Base-by-base conservation (phyloP, 2,329 filamentous ascomycete genomes). In the Neurospora sp. region DNA sequence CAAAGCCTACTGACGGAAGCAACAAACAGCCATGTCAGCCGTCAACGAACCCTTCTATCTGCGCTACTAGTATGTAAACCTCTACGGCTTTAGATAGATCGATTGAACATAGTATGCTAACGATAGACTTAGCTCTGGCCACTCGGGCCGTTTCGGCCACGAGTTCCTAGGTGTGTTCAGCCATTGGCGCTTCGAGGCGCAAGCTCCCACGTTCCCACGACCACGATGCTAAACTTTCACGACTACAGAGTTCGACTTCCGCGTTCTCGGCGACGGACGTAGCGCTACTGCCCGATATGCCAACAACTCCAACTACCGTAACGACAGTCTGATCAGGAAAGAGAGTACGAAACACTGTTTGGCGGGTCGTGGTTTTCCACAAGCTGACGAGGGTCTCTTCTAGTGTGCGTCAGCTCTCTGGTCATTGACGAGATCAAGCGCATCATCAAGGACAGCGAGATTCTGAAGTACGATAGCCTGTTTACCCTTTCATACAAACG, bases 301-400 rank as follows among this genome's bases (percentile, higher is more conserved):
- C 74, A 99, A 99, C 86, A 99, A 99, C 82, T 98, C 95, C 70
- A 99, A 99, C 83, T 99, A 99, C 83, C 90, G 96, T 78, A 99
- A 99, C 82, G 96, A 99, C 80, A 97, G 94, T 73, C 84, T 99
- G 76, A 99, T 99, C 78, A 91, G 96, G 74, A 99, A 99, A 94
- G 96, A 99, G 85, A 99, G 96, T 97, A 85, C 76, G 93, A 81
- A 4, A 10, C 13, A 17, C 33, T 36, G 19, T n/a, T 39, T 11
- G 9, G 13, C 23, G 36, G 15, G 19, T 11, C 28, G 11, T 13
- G 39, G 58, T 40, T 67, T 36, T 70, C 39, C 69, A 67, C 38
- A 9, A 62, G 40, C 46, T 67, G 38, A 40, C 38, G 28, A 23
- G 23, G 19, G 8, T 17, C 38, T 23, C 23, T 5, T 58, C 11